A percentile compares a stretch with the other conserved stretches of the same genome.
phyloP scores from a whole-genome alignment of 345 rosid species.

The Euphorbia peplus region DNA sequence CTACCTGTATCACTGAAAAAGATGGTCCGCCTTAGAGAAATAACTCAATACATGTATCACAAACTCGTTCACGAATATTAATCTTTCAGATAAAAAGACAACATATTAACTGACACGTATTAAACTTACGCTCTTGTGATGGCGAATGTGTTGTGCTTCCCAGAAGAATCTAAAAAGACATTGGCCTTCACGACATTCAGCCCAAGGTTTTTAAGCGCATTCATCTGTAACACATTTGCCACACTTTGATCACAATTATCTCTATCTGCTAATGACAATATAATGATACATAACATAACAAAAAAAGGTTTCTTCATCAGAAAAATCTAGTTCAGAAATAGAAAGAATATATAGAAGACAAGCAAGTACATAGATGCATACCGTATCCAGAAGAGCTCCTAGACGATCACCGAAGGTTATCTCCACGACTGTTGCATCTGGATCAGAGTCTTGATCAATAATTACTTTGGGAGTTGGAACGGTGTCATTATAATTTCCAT shows the following conservation, averaged over 20 bases:
- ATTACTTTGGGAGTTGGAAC: slow-evolving; percentile 90
- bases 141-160: slow-evolving; percentile 85
- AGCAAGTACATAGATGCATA: slow-evolving; percentile 24
- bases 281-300: neutral
- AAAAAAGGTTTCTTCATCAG: slow-evolving; percentile 3
- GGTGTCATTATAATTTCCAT: slow-evolving; percentile 50
- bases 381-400: slow-evolving; percentile 94
- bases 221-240: slow-evolving; percentile 59
- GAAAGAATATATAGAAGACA: slow-evolving; percentile 3
- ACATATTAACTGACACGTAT: neutral
- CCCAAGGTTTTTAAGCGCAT: slow-evolving; percentile 85
- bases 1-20: slow-evolving; percentile 77
- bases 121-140: slow-evolving; percentile 79
- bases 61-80: neutral
- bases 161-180: slow-evolving; percentile 88
- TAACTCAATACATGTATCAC: neutral
- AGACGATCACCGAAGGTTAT: slow-evolving; percentile 97
- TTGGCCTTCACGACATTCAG: slow-evolving; percentile 90
- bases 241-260: slow-evolving; percentile 13
- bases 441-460: slow-evolving; percentile 90
- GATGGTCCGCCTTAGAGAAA: slow-evolving; percentile 15
- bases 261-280: neutral
- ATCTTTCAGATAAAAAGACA: no score
- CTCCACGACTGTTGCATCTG: slow-evolving; percentile 82
- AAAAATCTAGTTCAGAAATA: neutral